phyloP scores from a whole-genome alignment of 306 rosid genomes.

The Cucurbita ficifolia region DNA sequence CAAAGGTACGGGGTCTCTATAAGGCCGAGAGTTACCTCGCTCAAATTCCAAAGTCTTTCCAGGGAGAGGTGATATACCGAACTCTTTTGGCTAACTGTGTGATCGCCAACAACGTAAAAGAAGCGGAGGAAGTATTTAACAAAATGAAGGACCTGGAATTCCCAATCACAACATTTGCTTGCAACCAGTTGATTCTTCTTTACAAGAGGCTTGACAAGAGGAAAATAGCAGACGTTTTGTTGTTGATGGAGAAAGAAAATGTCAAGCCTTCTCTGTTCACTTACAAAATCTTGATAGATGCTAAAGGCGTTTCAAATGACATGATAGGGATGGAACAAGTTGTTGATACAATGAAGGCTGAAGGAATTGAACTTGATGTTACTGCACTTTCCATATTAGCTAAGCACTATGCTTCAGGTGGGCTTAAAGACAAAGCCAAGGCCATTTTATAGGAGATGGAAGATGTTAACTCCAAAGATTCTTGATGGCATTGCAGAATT shows the following conservation, averaged over 20 bases:
- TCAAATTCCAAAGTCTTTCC: slow-evolving; percentile 53
- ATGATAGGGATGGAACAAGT: slow-evolving; percentile 67
- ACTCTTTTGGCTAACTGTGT: slow-evolving; percentile 53
- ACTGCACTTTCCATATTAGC: slow-evolving; percentile 22
- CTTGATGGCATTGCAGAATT: slow-evolving; percentile 21
- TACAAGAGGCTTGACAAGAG: slow-evolving; percentile 54
- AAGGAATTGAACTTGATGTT: slow-evolving; percentile 47
- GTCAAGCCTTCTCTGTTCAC: slow-evolving; percentile 53
- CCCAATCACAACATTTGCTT: slow-evolving; percentile 47
- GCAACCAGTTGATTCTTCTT: slow-evolving; percentile 66
- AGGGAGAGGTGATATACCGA: slow-evolving; percentile 55
- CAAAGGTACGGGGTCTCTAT: slow-evolving; percentile 40
- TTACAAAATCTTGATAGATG: slow-evolving; percentile 40
- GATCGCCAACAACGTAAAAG: slow-evolving; percentile 23
- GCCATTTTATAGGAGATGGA: slow-evolving; percentile 56
- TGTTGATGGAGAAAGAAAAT: slow-evolving; percentile 69
- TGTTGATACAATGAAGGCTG: slow-evolving; percentile 57
- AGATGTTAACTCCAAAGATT: slow-evolving; percentile 23
- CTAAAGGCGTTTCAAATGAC: slow-evolving; percentile 53
- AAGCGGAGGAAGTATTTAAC: slow-evolving; percentile 52
- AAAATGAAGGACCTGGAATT: slow-evolving; percentile 64
- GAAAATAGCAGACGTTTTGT: slow-evolving; percentile 66
- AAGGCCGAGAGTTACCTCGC: slow-evolving; percentile 58
- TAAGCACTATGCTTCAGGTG: slow-evolving; percentile 44
- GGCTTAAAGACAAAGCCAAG: slow-evolving; percentile 60